These are phyloP conservation scores for Mesembryanthemum crystallinum DNA, from an alignment of 148 eudicot species.

Conservation along the genomic window DNA sequence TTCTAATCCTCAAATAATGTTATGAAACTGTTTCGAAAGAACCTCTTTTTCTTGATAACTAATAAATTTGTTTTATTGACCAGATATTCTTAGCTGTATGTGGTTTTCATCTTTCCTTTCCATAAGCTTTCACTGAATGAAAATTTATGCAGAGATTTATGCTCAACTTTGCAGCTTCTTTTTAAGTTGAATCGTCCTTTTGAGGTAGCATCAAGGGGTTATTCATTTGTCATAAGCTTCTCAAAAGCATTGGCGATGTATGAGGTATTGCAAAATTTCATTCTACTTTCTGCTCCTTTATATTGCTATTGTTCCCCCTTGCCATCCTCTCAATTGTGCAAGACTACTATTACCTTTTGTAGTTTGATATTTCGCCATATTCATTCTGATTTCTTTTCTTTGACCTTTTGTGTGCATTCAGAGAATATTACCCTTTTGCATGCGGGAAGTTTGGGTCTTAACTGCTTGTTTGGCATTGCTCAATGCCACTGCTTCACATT, in stretches of 20 bases:
- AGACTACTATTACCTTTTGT: not conserved
- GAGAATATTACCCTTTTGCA: constrained; percentile 81
- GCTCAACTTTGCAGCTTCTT: constrained; percentile 60
- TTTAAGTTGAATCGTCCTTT: constrained; percentile 84
- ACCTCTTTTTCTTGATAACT: too few species aligned
- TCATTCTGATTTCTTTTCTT: constrained; percentile 16
- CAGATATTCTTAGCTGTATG: not conserved
- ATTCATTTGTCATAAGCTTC: constrained; percentile 81
- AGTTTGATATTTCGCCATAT: not conserved
- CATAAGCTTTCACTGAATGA: not conserved
- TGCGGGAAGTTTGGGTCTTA: constrained; percentile 96
- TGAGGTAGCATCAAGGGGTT: constrained; percentile 93
- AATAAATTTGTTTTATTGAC: too few species aligned
- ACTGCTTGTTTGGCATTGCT: constrained; percentile 83
- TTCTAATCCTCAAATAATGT: not conserved
- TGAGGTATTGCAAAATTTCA: constrained; percentile 49
- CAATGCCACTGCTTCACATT: constrained; percentile 60
- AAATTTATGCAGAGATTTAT: constrained; percentile 23
- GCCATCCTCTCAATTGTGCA: not conserved
- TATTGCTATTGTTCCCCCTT: not conserved
- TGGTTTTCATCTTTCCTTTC: not conserved
- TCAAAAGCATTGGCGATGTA: constrained; percentile 67
- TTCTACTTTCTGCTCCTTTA: not conserved
- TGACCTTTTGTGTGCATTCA: constrained; percentile 34
- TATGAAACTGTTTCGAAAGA: not conserved